A percentile compares a stretch with the other conserved stretches of the same genome.
phyloP scores from a whole-genome alignment of 108 stramenopile genomes.

The Nitzschia sp. region DNA sequence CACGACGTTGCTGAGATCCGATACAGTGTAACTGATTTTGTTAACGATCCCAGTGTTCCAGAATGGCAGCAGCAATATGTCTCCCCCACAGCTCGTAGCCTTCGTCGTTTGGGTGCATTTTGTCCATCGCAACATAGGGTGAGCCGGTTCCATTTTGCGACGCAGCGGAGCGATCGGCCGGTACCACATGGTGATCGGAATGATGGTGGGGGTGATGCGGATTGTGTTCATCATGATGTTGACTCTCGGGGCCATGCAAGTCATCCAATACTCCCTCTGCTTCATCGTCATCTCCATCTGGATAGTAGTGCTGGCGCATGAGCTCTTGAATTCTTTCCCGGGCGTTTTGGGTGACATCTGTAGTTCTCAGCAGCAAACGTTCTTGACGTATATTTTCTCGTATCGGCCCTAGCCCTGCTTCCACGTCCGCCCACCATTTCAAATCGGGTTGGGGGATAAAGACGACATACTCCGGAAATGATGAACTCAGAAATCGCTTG shows the following conservation, averaged over 20 bases:
- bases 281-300: slow-evolving; percentile 12
- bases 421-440: slow-evolving; percentile 36
- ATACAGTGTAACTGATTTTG: no score
- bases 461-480: slow-evolving; percentile 50
- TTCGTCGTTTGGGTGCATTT: slow-evolving; percentile 68
- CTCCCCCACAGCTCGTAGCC: slow-evolving; percentile 75
- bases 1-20: no score
- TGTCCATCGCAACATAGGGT: slow-evolving; percentile 43
- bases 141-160: background rate
- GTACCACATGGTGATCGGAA: slow-evolving; percentile 7
- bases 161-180: background rate
- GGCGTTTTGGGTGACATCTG: slow-evolving; percentile 39
- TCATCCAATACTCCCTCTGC: no score
- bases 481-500: slow-evolving; percentile 48
- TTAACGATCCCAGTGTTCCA: slow-evolving; percentile 46
- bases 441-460: slow-evolving; percentile 59
- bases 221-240: background rate
- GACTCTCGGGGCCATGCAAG: background rate
- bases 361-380: slow-evolving; percentile 43
- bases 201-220: slow-evolving; percentile 2
- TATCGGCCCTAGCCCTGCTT: slow-evolving; percentile 38
- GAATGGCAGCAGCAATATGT: slow-evolving; percentile 59
- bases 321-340: slow-evolving; percentile 43
- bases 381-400: slow-evolving; percentile 35
- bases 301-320: slow-evolving; percentile 50